Percentiles rank a stretch among this genome's conserved stretches.
phyloP scores from a whole-genome alignment of 192 early-diverging fungal genomes.

The Coemansia sp. region DNA sequence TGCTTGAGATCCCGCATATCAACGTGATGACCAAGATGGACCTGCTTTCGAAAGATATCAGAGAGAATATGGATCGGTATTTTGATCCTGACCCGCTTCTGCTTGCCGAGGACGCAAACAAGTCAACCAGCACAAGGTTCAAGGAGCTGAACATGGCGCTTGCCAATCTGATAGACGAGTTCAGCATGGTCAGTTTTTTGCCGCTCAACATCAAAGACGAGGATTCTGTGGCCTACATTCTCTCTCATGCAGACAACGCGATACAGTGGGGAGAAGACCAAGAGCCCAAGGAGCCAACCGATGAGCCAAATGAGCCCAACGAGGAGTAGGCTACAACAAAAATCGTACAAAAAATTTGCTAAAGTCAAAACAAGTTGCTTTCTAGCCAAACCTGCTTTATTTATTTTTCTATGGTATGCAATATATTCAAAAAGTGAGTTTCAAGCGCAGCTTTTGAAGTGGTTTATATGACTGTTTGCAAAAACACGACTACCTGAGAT shows the following conservation, averaged over 20 bases:
- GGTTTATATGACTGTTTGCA: too few species aligned
- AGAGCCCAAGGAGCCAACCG: slow-evolving; percentile 84
- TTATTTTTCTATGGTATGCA: too few species aligned
- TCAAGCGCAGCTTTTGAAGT: too few species aligned
- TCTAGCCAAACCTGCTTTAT: too few species aligned
- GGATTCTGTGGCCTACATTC: slow-evolving; percentile 82
- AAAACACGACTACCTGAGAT: too few species aligned
- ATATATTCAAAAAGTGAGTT: too few species aligned
- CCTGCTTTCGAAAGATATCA: slow-evolving; percentile 67
- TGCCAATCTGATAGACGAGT: slow-evolving; percentile 92
- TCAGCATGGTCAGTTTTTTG: slow-evolving; percentile 95
- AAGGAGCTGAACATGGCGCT: slow-evolving; percentile 87
- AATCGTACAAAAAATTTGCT: too few species aligned
- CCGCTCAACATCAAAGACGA: slow-evolving; percentile 94
- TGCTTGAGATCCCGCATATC: slow-evolving; percentile 96
- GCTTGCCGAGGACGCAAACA: slow-evolving; percentile 81
- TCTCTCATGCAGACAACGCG: slow-evolving; percentile 91
- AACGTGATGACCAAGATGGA: slow-evolving; percentile 99
- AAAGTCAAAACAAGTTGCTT: too few species aligned
- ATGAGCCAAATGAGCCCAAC: slow-evolving; percentile 22
- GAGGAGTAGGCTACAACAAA: slow-evolving; percentile 10
- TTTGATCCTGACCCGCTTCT: slow-evolving; percentile 89
- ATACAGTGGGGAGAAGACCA: slow-evolving; percentile 97
- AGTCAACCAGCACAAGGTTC: slow-evolving; percentile 71
- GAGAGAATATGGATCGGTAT: slow-evolving; percentile 73